A percentile compares a stretch with the other conserved stretches of the same genome.
Conservation (phyloP, 768 basidiomycete genomes). For the Rhodosporidiobolus sp. region DNA sequence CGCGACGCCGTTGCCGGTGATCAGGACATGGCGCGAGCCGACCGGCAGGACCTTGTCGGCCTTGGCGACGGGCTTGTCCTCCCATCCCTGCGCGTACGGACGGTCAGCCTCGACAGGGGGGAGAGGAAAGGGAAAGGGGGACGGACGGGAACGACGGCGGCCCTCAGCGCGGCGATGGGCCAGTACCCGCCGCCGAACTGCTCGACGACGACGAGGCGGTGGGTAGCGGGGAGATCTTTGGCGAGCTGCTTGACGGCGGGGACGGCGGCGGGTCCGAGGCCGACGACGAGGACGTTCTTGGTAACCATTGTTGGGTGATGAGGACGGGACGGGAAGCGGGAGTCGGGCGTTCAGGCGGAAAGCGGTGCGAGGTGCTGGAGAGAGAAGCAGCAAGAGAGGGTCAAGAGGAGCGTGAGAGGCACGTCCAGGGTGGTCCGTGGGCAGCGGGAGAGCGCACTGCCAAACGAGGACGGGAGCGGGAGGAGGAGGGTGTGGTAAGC, state of each 20-base stretch:
- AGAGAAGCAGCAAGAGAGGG: too few relatives aligned
- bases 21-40: conserved; percentile 1
- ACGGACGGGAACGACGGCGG: conserved; percentile 22
- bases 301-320: neutral
- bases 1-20: conserved; percentile 14
- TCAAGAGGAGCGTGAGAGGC: too few relatives aligned
- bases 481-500: neutral
- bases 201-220: conserved; percentile 27
- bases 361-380: too few relatives aligned
- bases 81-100: conserved; percentile 23
- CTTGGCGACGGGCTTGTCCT: conserved; percentile 20
- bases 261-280: conserved; percentile 8
- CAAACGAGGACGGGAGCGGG: too few relatives aligned
- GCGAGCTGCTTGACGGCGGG: conserved; percentile 9
- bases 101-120: neutral
- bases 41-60: conserved; percentile 8
- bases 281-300: conserved; percentile 33
- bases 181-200: neutral
- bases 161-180: conserved; percentile 3
- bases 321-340: neutral
- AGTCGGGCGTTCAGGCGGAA: too few relatives aligned
- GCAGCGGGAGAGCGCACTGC: too few relatives aligned
- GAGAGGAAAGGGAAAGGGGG: neutral
- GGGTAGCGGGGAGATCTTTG: neutral
- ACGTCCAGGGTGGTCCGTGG: too few relatives aligned